Conservation (phyloP, 129 eudicot species). For the Helianthus annuus region HanXRQr2.0-SUNRISE NC_035435.2:160719820-160720319, state of each 20-base stretch:
- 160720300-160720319: no score
- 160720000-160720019: not conserved
- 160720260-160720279: no score
- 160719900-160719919: constrained; percentile 17
- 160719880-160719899: constrained; percentile 42
- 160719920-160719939: constrained; percentile 9
- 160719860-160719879: constrained; percentile 32
- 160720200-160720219: no score
- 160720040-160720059: not conserved
- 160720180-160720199: not conserved
- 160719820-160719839: constrained; percentile 4
- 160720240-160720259: no score
- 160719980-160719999: constrained; percentile 11
- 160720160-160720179: not conserved
- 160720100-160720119: not conserved
- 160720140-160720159: not conserved
- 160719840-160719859: constrained; percentile 35
- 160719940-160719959: not conserved
- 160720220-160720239: no score
- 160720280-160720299: no score
- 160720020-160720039: constrained; percentile 1
- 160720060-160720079: not conserved
- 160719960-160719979: constrained; percentile 8
- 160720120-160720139: no score
- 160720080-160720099: not conserved